Evolutionary conservation across 2,329 filamentous ascomycete species (phyloP).

Genomic region (Xylariaceae sp.): DNA sequence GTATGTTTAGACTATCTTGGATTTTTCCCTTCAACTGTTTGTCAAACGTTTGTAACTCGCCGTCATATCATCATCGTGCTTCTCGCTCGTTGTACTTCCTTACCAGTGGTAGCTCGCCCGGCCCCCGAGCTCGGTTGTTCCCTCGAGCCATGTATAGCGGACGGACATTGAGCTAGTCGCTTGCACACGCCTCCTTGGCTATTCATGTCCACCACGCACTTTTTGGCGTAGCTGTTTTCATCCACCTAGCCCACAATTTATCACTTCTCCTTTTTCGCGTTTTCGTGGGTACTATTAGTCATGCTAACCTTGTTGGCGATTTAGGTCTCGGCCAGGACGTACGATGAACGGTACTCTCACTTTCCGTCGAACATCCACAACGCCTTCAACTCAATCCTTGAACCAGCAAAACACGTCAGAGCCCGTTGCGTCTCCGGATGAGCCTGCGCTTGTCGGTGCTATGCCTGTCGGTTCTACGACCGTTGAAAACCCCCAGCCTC

Average conservation of each 20-base stretch:
- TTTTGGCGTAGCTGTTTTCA: not conserved
- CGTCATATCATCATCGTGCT: not conserved
- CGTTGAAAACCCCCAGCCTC: slow-evolving; percentile 42
- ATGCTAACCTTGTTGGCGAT: slow-evolving; percentile 4
- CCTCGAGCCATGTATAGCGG: not conserved
- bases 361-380: slow-evolving; percentile 58
- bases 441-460: slow-evolving; percentile 52
- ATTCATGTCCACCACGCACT: slow-evolving; percentile 6
- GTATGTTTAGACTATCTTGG: slow-evolving; percentile 44
- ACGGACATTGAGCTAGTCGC: not conserved
- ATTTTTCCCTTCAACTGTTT: slow-evolving; percentile 3
- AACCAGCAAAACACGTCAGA: slow-evolving; percentile 34
- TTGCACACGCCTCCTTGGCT: not conserved
- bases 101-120: not conserved
- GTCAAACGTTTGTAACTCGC: not conserved
- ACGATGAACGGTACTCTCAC: slow-evolving; percentile 58
- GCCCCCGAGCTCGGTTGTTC: not conserved
- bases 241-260: slow-evolving; percentile 5
- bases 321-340: slow-evolving; percentile 53
- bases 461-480: slow-evolving; percentile 49
- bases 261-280: not conserved
- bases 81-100: not conserved
- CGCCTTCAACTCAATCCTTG: slow-evolving; percentile 39
- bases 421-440: slow-evolving; percentile 25
- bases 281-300: not conserved